phyloP scores from a whole-genome alignment of 345 rosid species.

The Adansonia digitata region DNA sequence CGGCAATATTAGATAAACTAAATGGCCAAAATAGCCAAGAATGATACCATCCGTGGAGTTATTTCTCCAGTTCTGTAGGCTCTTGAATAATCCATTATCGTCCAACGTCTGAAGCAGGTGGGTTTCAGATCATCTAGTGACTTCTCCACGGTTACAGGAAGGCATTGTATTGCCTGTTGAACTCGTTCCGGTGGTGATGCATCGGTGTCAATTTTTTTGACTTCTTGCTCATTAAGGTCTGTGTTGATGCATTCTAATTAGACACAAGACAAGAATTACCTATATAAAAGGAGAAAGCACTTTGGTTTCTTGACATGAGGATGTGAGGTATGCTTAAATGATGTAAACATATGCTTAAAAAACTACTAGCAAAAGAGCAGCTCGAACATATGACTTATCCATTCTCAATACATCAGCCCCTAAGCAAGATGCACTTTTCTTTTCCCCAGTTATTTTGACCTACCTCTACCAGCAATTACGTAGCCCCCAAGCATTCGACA shows the following conservation, averaged over 20 bases:
- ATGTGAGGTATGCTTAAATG: not conserved
- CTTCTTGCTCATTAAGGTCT: slow-evolving; percentile 44
- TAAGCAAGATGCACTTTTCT: not conserved
- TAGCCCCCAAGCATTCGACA: not conserved
- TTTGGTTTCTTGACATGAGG: not conserved
- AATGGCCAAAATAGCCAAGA: not conserved
- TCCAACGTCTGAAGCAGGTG: slow-evolving; percentile 39
- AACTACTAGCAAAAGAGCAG: not conserved
- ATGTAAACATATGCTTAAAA: not conserved
- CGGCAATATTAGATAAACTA: not conserved
- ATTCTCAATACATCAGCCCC: not conserved
- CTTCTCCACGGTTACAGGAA: slow-evolving; percentile 19
- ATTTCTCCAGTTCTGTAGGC: slow-evolving; percentile 45
- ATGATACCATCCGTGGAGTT: slow-evolving; percentile 44
- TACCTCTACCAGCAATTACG: not conserved
- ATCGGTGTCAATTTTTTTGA: slow-evolving; percentile 28
- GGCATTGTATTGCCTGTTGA: slow-evolving; percentile 38
- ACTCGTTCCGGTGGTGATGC: slow-evolving; percentile 39
- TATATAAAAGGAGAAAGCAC: not conserved
- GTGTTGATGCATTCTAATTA: not conserved
- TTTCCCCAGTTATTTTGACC: not conserved
- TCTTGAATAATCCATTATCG: slow-evolving; percentile 45
- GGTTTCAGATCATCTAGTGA: not conserved
- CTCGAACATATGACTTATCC: not conserved
- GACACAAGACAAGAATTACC: not conserved